Evolutionary conservation across 306 rosid species (phyloP), one percentile per base, ranked within the genome.

Genomic region (Begonia fuchsioides): DNA sequence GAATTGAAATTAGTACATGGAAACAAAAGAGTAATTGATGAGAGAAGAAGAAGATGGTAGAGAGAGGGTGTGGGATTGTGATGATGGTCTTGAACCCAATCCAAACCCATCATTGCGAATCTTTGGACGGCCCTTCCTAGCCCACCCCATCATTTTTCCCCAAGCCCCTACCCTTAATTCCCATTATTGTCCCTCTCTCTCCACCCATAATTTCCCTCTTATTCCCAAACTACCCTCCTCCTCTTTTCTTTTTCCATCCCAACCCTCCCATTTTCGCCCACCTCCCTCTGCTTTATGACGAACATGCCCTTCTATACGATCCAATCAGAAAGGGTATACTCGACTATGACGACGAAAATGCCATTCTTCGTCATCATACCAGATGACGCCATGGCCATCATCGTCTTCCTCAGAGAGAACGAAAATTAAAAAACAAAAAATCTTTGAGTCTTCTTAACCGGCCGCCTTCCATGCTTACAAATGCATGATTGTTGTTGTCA

Each of bases 401-500:
- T 72, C 72, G 54, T 58, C 15, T 4, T 69, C 73, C 65, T 68
- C 43, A 38, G 38, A 12, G 13, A 9, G n/a, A 62, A 62, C 60
- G 18, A 59, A 56, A n/a, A n/a, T n/a, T n/a, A n/a, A n/a, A n/a
- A 70, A 72, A 72, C 65, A 47, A 59, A 68, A 9, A 67, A 70
- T 72, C 79, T 76, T 75, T 69, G 63, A 60, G 79, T 68, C 68
- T 50, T 75, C 77, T 62, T 77, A 81, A 73, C 87, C 92, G 85
- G 98, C 99, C 99, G 99, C 86, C 99, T 86, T 92, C 93, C 93
- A 75, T 86, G 99, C 94, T 92, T 92, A 77, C 96, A 72, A 71
- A 60, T 77, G 78, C 86, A 92, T 86, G 99, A 92, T 92, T 92
- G 96, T 66, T 73, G 61, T n/a, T 77, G 94, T 92, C 99, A 86